Percentiles rank a stretch among this genome's conserved stretches.
Conservation (phyloP, 1,139 yeast species). For the Diutina neorugosa region DNA sequence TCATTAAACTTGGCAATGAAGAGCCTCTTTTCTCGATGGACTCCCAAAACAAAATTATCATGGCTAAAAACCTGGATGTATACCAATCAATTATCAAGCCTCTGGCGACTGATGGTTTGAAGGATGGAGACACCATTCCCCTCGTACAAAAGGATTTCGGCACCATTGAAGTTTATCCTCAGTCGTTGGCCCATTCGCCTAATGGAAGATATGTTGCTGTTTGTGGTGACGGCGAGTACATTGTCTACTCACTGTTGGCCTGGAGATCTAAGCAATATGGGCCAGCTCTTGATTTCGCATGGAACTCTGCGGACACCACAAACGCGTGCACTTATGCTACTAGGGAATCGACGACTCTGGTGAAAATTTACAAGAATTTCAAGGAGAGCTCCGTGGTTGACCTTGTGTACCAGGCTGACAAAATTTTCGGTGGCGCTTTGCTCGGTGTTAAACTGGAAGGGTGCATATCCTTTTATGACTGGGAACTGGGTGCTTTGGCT, state of each 20-base stretch:
- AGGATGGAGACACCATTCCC: slow-evolving; percentile 72
- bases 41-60: slow-evolving; percentile 77
- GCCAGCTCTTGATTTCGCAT: slow-evolving; percentile 78
- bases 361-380: slow-evolving; percentile 72
- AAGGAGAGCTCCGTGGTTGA: slow-evolving; percentile 62
- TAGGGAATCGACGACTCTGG: slow-evolving; percentile 53
- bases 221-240: slow-evolving; percentile 96
- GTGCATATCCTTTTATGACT: slow-evolving; percentile 79
- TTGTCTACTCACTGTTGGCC: slow-evolving; percentile 90
- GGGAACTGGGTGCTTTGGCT: slow-evolving; percentile 80
- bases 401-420: slow-evolving; percentile 64
- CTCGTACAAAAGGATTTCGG: slow-evolving; percentile 84
- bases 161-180: slow-evolving; percentile 84
- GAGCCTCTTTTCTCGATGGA: slow-evolving; percentile 94
- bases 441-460: slow-evolving; percentile 76
- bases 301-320: slow-evolving; percentile 70
- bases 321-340: slow-evolving; percentile 74
- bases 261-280: slow-evolving; percentile 97
- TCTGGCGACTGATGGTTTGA: slow-evolving; percentile 44
- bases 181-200: slow-evolving; percentile 79
- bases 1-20: slow-evolving; percentile 82
- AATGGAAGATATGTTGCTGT: slow-evolving; percentile 96
- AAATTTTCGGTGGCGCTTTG: slow-evolving; percentile 76
- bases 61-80: slow-evolving; percentile 87
- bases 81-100: slow-evolving; percentile 74